Evolutionary conservation across 768 basidiomycete genomes (phyloP), one percentile per base, ranked within the genome.

Genomic region (Lyophyllum atratum): DNA sequence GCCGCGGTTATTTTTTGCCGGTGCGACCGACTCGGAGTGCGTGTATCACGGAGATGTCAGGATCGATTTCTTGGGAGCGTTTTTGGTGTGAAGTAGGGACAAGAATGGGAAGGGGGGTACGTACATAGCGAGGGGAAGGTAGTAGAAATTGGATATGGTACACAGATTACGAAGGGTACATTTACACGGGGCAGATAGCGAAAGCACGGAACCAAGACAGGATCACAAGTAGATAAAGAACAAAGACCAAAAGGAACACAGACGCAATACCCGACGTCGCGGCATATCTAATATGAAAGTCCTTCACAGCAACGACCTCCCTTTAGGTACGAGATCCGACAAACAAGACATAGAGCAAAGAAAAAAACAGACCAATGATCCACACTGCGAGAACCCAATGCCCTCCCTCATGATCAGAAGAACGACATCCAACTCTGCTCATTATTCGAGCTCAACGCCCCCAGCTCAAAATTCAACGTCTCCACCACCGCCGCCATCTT

Each of bases 361-460:
- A n/a, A n/a, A n/a, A n/a, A n/a, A n/a, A n/a, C n/a, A n/a, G n/a
- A n/a, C n/a, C n/a, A n/a, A n/a, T n/a, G n/a, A n/a, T n/a, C n/a
- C n/a, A n/a, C n/a, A n/a, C n/a, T n/a, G n/a, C n/a, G n/a, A n/a
- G n/a, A n/a, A n/a, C n/a, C n/a, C n/a, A n/a, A 37, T 43, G 49
- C 6, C 39, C 49, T 19, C 14, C n/a, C 31, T 59, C n/a, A n/a
- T n/a, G n/a, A n/a, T n/a, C 70, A 81, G 59, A 81, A 81, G 67
- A 80, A 81, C 14, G 74, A 74, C 80, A 81, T 79, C 74, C 76
- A 80, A 47, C 68, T 72, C 53, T 75, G 78, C 34, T 79, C 78
- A 21, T 60, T 72, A 44, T 64, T 74, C 43, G 46, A 47, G 26
- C 76, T 74, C 56, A 82, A 61, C 8, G 79, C 78, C 0, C 80